Evolutionary conservation across 345 rosid genomes (phyloP).

Genomic region (Ceriops decandra): DNA sequence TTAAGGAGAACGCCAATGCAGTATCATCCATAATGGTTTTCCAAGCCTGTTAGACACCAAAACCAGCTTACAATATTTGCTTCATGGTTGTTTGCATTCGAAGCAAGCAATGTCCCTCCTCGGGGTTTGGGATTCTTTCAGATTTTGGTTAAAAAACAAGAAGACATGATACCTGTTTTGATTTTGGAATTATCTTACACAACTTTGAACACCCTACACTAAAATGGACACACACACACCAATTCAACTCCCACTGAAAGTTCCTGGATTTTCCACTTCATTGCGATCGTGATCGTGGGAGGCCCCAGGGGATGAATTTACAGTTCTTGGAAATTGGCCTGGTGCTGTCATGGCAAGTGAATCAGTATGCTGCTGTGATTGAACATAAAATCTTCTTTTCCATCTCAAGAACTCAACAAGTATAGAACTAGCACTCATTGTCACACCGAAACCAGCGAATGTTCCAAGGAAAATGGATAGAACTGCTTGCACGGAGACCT

Average conservation of each 20-base stretch:
- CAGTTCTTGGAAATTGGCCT: slow-evolving; percentile 29
- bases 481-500: slow-evolving; percentile 69
- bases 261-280: slow-evolving; percentile 23
- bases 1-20: no score
- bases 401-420: slow-evolving; percentile 73
- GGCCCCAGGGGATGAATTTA: slow-evolving; percentile 13
- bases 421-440: slow-evolving; percentile 83
- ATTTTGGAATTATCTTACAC: not conserved
- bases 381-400: slow-evolving; percentile 51
- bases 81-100: no score
- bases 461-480: slow-evolving; percentile 73
- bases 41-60: no score
- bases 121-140: no score
- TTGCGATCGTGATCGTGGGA: slow-evolving; percentile 7
- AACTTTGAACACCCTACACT: not conserved
- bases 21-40: no score
- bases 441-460: slow-evolving; percentile 76
- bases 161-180: no score
- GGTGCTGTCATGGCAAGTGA: slow-evolving; percentile 26
- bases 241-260: not conserved
- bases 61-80: no score
- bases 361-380: slow-evolving; percentile 18
- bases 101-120: no score
- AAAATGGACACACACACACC: not conserved
- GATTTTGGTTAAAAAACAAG: no score